Evolutionary conservation across 345 rosid genomes (phyloP), one percentile per base, ranked within the genome.

Genomic region (Reutealis trisperma): DNA sequence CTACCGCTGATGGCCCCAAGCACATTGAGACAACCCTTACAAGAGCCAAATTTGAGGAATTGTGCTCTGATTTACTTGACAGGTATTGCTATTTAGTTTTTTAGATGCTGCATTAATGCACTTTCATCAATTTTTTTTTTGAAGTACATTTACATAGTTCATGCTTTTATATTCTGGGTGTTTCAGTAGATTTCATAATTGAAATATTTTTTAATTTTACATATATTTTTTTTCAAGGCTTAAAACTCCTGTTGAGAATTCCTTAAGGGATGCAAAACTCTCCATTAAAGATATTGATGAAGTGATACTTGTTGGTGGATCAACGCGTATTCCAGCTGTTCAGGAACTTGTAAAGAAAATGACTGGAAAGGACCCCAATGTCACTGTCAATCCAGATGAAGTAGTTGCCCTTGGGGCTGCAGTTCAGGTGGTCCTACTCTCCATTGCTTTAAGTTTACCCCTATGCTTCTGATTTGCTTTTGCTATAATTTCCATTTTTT

Each of bases 361-460:
- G 84, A 96, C 96, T 4, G 94, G 97, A 64, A 96, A 92, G 82
- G 98, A 92, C 21, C 99, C 99, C 15, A 96, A 96, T 80, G 97
- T 96, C 78, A 90, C 98, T 0, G 99, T 96, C 22, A 96, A 96
- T 74, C 99, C 99, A 3, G 99, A 96, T 75, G 99, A 96, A 81
- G 99, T 96, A 78, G 99, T 96, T 71, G 99, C 99, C 63, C 81
- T 96, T 3, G 99, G 99, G 37, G 99, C 99, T 84, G 98, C 99
- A 22, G 99, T 96, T 57, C 99, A 96, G 98, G 99, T 95, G 21
- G 60, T 79, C 15, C 54, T 57, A 21, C 13, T 70, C 22, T 72
- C 41, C 41, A 37, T 37, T 7, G 4, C 41, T 37, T 37, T 5
- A 54, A 19, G 21, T 6, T 60, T 5, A 2, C n/a, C 55, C 0